Conservation (phyloP, 2,329 filamentous ascomycete species). For the Scedosporium minutisporum region DNA sequence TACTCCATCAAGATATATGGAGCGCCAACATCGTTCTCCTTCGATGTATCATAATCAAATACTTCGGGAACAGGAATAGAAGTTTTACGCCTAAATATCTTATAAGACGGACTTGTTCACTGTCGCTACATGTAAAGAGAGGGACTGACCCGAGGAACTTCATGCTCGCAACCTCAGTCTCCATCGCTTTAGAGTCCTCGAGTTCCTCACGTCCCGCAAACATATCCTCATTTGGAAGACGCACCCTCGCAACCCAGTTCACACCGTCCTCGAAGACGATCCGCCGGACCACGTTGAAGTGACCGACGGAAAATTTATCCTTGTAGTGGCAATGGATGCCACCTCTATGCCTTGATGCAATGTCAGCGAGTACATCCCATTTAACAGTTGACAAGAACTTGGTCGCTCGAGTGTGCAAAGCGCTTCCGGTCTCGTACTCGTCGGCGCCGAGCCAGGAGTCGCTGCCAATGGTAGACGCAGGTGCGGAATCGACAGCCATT, state of each 20-base stretch:
- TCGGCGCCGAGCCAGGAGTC: too few relatives aligned
- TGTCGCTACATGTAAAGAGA: background rate
- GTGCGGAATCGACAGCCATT: too few relatives aligned
- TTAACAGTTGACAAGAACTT: too few relatives aligned
- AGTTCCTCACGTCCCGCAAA: background rate
- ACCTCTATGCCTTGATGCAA: too few relatives aligned
- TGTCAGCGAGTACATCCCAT: too few relatives aligned
- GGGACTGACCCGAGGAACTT: background rate
- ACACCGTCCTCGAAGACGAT: background rate
- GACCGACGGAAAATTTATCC: background rate
- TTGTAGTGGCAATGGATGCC: too few relatives aligned
- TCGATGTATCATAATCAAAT: conserved; percentile 14
- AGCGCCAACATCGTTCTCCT: conserved; percentile 14
- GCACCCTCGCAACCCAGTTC: background rate
- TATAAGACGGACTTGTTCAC: background rate
- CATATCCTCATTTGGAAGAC: background rate
- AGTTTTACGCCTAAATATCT: background rate
- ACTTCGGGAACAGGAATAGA: conserved; percentile 15
- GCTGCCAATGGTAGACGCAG: too few relatives aligned
- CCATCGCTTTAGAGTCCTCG: background rate
- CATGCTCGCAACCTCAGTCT: background rate
- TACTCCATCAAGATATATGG: conserved; percentile 22
- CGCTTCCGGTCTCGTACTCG: too few relatives aligned
- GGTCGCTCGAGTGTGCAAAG: too few relatives aligned
- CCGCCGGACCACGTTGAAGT: background rate